Base-by-base conservation (phyloP, 2,329 filamentous ascomycete genomes). In the Exophiala bonariae region DNA sequence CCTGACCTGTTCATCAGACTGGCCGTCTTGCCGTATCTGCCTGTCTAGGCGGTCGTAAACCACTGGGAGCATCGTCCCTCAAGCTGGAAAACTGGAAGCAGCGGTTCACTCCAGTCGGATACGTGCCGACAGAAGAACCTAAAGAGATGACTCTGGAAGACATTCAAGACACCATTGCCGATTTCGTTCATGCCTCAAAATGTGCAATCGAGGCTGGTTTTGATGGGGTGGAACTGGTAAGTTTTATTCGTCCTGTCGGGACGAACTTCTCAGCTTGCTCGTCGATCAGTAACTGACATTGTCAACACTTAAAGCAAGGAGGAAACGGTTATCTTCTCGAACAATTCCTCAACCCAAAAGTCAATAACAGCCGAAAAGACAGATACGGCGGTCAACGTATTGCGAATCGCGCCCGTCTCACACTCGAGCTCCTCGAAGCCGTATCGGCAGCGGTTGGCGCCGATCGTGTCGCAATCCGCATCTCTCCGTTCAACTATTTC, bases 151-250 rank as follows among this genome's bases (percentile, higher is more conserved):
- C 57, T 4, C 61, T 64, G 41, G 65, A 69, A 0, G 75, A 75
- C 16, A 77, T 79, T 55, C 54, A 63, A 26, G 38, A 52, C 1
- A 68, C 63, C 4, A 68, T 75, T 22, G 46, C 47, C 0, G 70
- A 72, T 35, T 77, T 71, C 41, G 71, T 63, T n/a, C 59, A 63
- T 23, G 72, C 74, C 2, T 72, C 75, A 3, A 66, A 63, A 43
- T 77, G 67, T 63, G 79, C 80, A 0, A 66, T 84, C 3, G 71
- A 72, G 16, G 75, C 71, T 9, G 79, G 79, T 0, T 81, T 78
- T 28, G 76, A 79, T 41, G 75, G 74, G 1, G 20, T 39, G 69
- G 75, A 1, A 51, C 59, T 77, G 11, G 23, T 26, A 26, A 26
- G 23, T 26, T 26, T 6, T 26, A 6, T 26, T 11, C 23, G n/a